Evolutionary conservation across 2,329 filamentous ascomycete species (phyloP).

Genomic region (Verticillium klebahnii): DNA sequence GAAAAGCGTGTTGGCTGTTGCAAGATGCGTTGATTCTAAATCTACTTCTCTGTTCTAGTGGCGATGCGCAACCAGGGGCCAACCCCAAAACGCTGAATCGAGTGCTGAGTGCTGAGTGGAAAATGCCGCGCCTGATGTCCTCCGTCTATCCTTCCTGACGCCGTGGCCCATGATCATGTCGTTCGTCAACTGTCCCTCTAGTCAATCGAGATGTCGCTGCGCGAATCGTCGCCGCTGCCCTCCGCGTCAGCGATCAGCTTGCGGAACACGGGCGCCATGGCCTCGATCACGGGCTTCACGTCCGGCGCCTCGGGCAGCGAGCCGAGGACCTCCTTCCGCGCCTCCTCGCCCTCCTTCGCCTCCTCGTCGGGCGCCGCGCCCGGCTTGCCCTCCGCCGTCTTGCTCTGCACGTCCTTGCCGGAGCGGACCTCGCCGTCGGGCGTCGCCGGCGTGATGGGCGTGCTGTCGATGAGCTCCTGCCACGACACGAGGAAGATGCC

Average conservation of each 20-base stretch:
- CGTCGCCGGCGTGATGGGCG: conserved; percentile 59
- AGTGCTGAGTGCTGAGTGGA: background rate
- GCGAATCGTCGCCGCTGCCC: background rate
- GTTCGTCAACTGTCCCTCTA: background rate
- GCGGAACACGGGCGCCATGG: conserved; percentile 33
- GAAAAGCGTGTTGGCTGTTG: no score
- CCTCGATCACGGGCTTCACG: conserved; percentile 34
- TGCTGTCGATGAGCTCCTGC: conserved; percentile 67
- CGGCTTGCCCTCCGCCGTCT: conserved; percentile 37
- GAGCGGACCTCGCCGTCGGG: conserved; percentile 46
- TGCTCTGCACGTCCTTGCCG: conserved; percentile 46
- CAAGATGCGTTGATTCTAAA: background rate
- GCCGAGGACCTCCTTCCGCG: conserved; percentile 23
- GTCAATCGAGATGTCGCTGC: conserved; percentile 1
- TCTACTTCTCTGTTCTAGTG: background rate
- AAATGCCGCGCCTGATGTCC: background rate
- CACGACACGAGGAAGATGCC: conserved; percentile 69
- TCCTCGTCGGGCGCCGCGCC: conserved; percentile 20
- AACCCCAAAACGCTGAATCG: background rate
- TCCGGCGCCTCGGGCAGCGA: conserved; percentile 30
- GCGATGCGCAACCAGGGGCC: background rate
- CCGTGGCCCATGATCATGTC: background rate
- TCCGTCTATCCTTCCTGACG: background rate
- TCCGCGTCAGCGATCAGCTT: conserved; percentile 20
- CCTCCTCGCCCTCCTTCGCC: conserved; percentile 16